Conservation (phyloP, 441 rosid species). For the Raphanus hybrid region DNA sequence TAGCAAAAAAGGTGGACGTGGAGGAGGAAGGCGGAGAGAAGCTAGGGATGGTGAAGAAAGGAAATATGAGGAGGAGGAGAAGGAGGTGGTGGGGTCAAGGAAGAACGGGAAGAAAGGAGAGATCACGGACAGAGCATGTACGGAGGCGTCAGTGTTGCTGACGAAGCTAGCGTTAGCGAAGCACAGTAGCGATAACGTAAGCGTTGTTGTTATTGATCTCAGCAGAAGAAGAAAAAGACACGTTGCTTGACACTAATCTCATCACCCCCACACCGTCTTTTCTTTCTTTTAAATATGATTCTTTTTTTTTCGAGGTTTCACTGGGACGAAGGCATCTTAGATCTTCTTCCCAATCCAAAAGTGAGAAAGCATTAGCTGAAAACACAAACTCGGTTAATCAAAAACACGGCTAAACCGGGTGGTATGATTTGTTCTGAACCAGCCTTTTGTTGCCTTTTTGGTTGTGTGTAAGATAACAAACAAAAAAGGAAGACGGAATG, state of each 20-base stretch:
- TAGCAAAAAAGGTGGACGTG: conserved; percentile 12
- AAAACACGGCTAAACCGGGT: conserved; percentile 1
- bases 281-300: conserved; percentile 22
- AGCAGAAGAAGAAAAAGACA: conserved; percentile 46
- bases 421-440: conserved; percentile 4
- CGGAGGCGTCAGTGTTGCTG: conserved; percentile 48
- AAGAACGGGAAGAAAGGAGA: no score
- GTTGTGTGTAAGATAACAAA: conserved; percentile 20
- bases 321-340: conserved; percentile 28
- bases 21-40: no score
- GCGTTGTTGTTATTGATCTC: conserved; percentile 67
- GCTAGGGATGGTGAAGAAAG: no score
- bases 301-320: conserved; percentile 13
- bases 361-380: background rate
- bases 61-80: no score
- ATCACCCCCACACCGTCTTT: conserved; percentile 25
- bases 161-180: conserved; percentile 63
- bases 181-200: conserved; percentile 66
- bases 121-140: no score
- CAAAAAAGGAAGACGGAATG: conserved; percentile 7
- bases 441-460: background rate
- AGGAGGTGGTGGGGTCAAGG: no score
- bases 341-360: conserved; percentile 25
- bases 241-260: conserved; percentile 37
- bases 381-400: background rate